Base-by-base conservation (phyloP, 2,329 filamentous ascomycete genomes). In the Berkeleyomyces basicola region DNA sequence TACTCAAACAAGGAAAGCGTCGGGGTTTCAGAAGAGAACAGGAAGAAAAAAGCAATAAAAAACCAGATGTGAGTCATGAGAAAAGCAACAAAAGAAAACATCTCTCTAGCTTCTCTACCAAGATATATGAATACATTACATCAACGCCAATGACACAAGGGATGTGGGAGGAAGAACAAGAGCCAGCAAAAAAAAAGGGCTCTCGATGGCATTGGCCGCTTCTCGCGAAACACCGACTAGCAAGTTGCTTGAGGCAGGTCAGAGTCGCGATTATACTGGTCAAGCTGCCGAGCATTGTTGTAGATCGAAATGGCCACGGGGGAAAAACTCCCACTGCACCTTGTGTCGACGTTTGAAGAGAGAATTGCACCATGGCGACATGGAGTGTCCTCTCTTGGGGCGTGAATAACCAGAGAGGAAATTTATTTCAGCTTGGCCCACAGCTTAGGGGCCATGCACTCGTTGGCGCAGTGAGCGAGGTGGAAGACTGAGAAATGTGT, bases 371-470 rank as follows among this genome's bases (percentile, higher is more conserved):
- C 55, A 61, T 55, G 46, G 39, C 49, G 36, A 42, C 57, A 64
- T 62, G 60, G 46, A 16, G 51, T 11, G 46, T 31, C 49, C 59
- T 43, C 62, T 43, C n/a, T 31, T 42, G 31, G 40, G 33, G 16
- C 23, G 37, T 39, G n/a, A 36, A n/a, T 61, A 36, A 55, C 49
- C 31, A 31, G 42, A 42, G n/a, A 57, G 47, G 51, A 42, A 51
- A 65, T 78, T 82, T 95, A 97, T 83, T 92, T 95, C 74, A 97
- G 87, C 76, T 85, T 79, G 68, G 85, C 82, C 84, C 90, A 99
- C 71, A 99, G 87, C 85, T 96, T 96, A 71, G 92, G 91, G 62
- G 93, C 93, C 67, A 93, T 92, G 75, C 93, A 99, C 74, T 86
- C 79, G 71, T 83, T 88, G 67, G 92, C 90, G 80, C 93, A 99